These are phyloP conservation scores for Bipolaris cookei DNA, from an alignment of 2,329 filamentous ascomycete genomes.

Conservation along the genomic window DNA sequence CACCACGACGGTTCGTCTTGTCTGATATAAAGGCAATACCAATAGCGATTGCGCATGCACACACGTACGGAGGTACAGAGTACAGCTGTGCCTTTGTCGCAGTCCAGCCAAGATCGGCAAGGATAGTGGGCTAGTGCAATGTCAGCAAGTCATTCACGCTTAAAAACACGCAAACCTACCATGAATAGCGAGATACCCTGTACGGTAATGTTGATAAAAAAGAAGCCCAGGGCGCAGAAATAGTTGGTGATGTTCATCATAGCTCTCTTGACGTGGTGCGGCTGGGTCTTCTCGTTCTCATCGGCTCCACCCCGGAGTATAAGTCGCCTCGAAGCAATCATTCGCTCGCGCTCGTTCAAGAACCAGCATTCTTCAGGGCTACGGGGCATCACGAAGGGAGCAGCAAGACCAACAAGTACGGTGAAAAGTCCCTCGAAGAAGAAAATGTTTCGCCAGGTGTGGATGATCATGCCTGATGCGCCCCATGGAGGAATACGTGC, in stretches of 20 bases:
- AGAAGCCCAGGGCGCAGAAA: slow-evolving; percentile 64
- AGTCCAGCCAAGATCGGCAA: slow-evolving; percentile 48
- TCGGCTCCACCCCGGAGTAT: slow-evolving; percentile 56
- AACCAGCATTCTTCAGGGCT: slow-evolving; percentile 58
- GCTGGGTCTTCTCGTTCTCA: slow-evolving; percentile 56
- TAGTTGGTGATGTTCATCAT: slow-evolving; percentile 65
- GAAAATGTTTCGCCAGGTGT: slow-evolving; percentile 61
- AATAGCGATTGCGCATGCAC: slow-evolving; percentile 47
- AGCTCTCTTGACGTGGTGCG: slow-evolving; percentile 59
- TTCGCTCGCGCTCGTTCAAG: slow-evolving; percentile 60
- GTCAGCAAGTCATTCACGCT: background rate
- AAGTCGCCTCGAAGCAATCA: slow-evolving; percentile 62
- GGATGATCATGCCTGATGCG: slow-evolving; percentile 50
- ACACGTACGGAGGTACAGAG: slow-evolving; percentile 49
- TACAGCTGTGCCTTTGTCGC: slow-evolving; percentile 49
- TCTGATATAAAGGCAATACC: slow-evolving; percentile 46
- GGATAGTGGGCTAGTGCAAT: slow-evolving; percentile 44
- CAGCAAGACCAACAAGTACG: slow-evolving; percentile 54
- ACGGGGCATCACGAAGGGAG: slow-evolving; percentile 61
- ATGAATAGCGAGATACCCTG: slow-evolving; percentile 54
- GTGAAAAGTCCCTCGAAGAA: slow-evolving; percentile 68
- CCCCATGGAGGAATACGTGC: slow-evolving; percentile 61
- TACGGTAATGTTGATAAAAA: slow-evolving; percentile 65
- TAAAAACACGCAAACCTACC: slow-evolving; percentile 28
- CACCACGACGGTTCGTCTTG: slow-evolving; percentile 47